Evolutionary conservation across 1,139 yeast genomes (phyloP), one percentile per base, ranked within the genome.

Genomic region (Pichia sp.): DNA sequence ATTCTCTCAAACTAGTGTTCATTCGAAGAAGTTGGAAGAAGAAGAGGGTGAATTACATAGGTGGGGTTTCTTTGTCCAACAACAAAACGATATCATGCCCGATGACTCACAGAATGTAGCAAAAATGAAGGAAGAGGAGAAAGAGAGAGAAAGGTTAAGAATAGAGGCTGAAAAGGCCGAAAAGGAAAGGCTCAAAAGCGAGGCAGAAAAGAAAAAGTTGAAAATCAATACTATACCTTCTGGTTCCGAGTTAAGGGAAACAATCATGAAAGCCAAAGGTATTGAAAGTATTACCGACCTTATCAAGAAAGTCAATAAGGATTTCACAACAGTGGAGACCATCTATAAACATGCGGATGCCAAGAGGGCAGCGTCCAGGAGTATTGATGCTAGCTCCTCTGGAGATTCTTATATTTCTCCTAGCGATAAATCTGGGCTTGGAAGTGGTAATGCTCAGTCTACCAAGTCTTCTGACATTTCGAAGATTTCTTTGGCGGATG

Each of bases 31-130:
- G 61, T 90, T 86, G 67, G 96, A 90, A 64, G 82, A 84, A 59
- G 97, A 90, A 69, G 97, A 90, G 74, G 97, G 97, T 61, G 96
- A 88, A 65, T 77, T 90, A 59, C 96, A 89, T 70, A 83, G 87
- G 70, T 82, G 89, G 81, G 95, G 95, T 15, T 81, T 79, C 64
- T 85, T 81, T 64, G 83, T 85, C 62, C 87, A 84, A 65, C 87
- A 81, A 65, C 78, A 82, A 58, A 70, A 75, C 34, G 74, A 74
- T 29, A 63, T 75, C 29, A 67, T 73, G 59, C 78, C 78, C 8
- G 68, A 65, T 45, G 67, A 64, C 40, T 59, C 63, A 7, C 59
- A 57, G n/a, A 52, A 47, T 43, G 6, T 19, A 11, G 38, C 31
- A 38, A 56, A 47, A 34, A 53, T 13, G 47, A 45, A 15, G 50